Percentiles rank a stretch among this genome's conserved stretches.
phyloP scores from a whole-genome alignment of 148 eudicot genomes.

The Chenopodium suecicum region DNA sequence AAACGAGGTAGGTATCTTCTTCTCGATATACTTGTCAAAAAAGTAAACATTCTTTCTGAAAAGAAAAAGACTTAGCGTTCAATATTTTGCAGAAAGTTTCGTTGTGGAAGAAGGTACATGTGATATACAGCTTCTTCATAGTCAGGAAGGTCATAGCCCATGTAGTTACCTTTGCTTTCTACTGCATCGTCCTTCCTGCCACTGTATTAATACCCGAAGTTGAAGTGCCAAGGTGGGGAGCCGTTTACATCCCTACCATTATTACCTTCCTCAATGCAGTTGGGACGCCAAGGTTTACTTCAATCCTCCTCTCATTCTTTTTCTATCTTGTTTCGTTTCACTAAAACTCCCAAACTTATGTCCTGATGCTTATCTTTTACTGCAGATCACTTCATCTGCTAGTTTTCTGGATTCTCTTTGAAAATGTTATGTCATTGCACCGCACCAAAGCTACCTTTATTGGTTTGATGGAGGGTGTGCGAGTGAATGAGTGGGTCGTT shows the following conservation, averaged over 20 bases:
- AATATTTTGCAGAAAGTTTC: slow-evolving; percentile 60
- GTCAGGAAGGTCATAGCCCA: slow-evolving; percentile 77
- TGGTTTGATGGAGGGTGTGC: slow-evolving; percentile 41
- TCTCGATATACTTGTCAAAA: not conserved
- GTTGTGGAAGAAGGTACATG: slow-evolving; percentile 68
- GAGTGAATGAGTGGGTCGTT: slow-evolving; percentile 48
- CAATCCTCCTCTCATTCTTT: not conserved
- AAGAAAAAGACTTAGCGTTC: not conserved
- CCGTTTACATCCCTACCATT: slow-evolving; percentile 62
- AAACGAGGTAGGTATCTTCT: slow-evolving; percentile 43
- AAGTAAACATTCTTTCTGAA: not conserved
- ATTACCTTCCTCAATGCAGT: slow-evolving; percentile 76
- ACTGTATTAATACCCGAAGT: slow-evolving; percentile 75
- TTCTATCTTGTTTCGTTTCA: not conserved
- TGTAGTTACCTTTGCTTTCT: slow-evolving; percentile 67
- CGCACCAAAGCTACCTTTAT: slow-evolving; percentile 48
- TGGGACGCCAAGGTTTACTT: slow-evolving; percentile 68
- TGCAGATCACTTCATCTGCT: slow-evolving; percentile 49
- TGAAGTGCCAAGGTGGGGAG: slow-evolving; percentile 73
- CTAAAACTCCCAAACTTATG: slow-evolving; percentile 38
- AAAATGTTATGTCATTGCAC: slow-evolving; percentile 49
- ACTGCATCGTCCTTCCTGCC: slow-evolving; percentile 71
- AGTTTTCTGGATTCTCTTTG: slow-evolving; percentile 45
- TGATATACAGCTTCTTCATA: slow-evolving; percentile 87
- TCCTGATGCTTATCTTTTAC: slow-evolving; percentile 29